Percentiles rank a stretch among this genome's conserved stretches.
Conservation (phyloP, 2,329 filamentous ascomycete species). For the Atkinsonella texensis region DNA sequence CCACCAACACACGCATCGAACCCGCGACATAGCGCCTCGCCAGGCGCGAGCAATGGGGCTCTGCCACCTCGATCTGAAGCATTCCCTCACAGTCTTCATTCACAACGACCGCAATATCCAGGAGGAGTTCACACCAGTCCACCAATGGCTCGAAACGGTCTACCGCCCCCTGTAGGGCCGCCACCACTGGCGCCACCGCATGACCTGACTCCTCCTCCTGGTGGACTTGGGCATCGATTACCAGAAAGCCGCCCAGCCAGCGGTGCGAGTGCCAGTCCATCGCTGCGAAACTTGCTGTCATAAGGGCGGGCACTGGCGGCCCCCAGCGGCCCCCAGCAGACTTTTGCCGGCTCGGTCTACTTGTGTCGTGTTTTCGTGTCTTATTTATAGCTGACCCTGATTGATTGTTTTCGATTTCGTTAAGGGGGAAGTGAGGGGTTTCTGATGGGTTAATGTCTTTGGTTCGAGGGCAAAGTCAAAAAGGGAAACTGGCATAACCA, state of each 20-base stretch:
- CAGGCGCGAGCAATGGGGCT: constrained; percentile 21
- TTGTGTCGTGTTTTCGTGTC: neutral
- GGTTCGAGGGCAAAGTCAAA: neutral
- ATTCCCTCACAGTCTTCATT: constrained; percentile 29
- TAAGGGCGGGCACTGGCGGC: constrained; percentile 20
- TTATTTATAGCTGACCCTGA: neutral
- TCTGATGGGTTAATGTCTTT: neutral
- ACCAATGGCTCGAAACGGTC: constrained; percentile 29
- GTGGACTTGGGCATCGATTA: constrained; percentile 17
- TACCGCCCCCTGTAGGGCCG: constrained; percentile 11
- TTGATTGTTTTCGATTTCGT: neutral
- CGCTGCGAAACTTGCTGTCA: constrained; percentile 60
- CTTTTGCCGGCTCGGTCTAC: neutral
- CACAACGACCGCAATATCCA: constrained; percentile 29
- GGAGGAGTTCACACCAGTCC: constrained; percentile 33
- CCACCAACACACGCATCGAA: constrained; percentile 14
- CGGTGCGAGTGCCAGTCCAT: constrained; percentile 68
- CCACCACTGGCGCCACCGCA: constrained; percentile 13
- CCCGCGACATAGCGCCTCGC: constrained; percentile 17
- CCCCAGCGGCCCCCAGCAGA: neutral
- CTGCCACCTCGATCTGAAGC: constrained; percentile 21
- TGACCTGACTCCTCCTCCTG: constrained; percentile 14
- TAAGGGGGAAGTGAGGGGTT: neutral
- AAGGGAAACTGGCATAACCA: constrained; percentile 1
- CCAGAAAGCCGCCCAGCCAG: constrained; percentile 36